phyloP scores from a whole-genome alignment of 176 grass and related monocot species.

The Cymbopogon citratus region DNA sequence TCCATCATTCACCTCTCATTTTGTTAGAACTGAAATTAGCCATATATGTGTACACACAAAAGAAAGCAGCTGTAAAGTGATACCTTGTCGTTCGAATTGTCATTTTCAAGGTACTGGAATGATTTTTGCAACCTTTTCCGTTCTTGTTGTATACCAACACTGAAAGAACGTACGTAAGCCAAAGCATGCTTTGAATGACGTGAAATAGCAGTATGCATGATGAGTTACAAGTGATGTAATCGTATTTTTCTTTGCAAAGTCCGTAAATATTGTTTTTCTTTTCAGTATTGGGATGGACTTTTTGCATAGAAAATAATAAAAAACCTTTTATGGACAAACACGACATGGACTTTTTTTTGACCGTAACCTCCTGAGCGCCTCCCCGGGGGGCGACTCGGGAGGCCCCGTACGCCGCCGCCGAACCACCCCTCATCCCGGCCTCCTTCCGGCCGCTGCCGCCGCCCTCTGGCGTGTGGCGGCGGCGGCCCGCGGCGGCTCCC shows the following conservation, averaged over 20 bases:
- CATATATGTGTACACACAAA: not conserved
- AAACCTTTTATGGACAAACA: not conserved
- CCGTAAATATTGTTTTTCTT: not conserved
- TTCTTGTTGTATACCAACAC: not conserved
- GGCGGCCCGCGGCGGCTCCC: too few species aligned
- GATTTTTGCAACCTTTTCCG: not conserved
- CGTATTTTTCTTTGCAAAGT: not conserved
- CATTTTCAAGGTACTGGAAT: not conserved
- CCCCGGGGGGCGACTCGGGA: too few species aligned
- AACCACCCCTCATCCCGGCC: too few species aligned
- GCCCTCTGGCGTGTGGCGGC: too few species aligned
- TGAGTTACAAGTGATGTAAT: not conserved
- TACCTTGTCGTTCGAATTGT: constrained; percentile 20
- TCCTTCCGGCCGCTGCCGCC: too few species aligned
- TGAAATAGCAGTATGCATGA: too few species aligned
- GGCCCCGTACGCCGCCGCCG: too few species aligned
- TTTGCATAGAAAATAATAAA: not conserved
- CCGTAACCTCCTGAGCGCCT: too few species aligned
- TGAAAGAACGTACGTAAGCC: not conserved
- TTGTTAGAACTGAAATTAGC: constrained; percentile 1
- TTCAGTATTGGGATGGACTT: not conserved
- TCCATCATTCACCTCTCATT: constrained; percentile 23
- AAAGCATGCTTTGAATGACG: not conserved
- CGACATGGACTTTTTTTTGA: too few species aligned
- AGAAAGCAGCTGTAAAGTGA: constrained; percentile 14